Conservation (phyloP, 257 asterid species). For the Fraxinus cuspidata region DNA sequence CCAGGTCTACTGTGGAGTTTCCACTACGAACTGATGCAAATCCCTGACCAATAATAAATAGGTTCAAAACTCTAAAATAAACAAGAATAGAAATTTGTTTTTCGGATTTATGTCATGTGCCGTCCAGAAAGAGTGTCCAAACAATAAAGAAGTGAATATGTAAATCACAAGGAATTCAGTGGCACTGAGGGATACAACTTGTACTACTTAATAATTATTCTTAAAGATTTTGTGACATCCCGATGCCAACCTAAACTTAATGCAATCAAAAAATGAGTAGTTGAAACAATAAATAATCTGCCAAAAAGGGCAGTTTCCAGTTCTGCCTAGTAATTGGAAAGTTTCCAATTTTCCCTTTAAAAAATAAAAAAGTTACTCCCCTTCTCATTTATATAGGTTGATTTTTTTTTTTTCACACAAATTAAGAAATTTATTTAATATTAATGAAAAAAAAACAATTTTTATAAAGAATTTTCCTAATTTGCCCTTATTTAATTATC, state of each 20-base stretch:
- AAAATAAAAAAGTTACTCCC: not conserved
- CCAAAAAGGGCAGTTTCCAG: not conserved
- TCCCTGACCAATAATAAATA: not conserved
- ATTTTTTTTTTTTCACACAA: too few species aligned
- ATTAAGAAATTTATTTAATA: not conserved
- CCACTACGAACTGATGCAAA: not conserved
- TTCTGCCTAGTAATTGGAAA: not conserved
- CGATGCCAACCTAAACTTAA: constrained; percentile 20
- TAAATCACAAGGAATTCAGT: not conserved
- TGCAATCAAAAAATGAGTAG: constrained; percentile 23
- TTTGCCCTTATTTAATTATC: too few species aligned
- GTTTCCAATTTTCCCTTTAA: constrained; percentile 6
- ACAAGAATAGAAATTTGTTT: not conserved
- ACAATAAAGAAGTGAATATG: not conserved
- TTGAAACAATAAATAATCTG: constrained; percentile 26
- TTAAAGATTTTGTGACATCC: constrained; percentile 21
- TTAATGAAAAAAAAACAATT: too few species aligned
- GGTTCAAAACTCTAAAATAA: too few species aligned
- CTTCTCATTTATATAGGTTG: too few species aligned
- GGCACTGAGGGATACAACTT: not conserved
- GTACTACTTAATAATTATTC: constrained; percentile 9
- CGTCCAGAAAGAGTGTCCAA: not conserved
- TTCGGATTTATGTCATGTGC: not conserved
- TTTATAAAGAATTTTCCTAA: too few species aligned
- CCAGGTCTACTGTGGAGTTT: too few species aligned